These are phyloP conservation scores for Brasenia schreberi DNA, from an alignment of 164 flowering plant species.

Conservation along the genomic window DNA sequence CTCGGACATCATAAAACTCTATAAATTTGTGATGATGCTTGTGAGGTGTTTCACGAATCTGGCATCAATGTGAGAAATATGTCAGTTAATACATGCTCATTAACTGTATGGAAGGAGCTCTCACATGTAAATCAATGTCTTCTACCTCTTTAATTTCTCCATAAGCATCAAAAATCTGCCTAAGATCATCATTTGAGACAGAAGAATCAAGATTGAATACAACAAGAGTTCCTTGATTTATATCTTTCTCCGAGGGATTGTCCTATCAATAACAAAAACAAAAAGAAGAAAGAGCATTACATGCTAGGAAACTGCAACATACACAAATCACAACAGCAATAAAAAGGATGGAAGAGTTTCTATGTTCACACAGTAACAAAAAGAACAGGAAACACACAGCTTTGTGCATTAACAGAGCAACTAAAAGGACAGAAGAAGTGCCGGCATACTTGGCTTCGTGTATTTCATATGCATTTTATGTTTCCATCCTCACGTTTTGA, in stretches of 20 bases:
- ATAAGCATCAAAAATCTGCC: conserved; percentile 46
- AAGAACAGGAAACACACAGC: too few relatives aligned
- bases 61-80: not conserved
- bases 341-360: not conserved
- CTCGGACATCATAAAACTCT: conserved; percentile 45
- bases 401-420: too few relatives aligned
- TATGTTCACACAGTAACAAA: too few relatives aligned
- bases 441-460: too few relatives aligned
- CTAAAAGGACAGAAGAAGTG: too few relatives aligned
- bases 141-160: conserved; percentile 68
- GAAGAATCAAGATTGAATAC: conserved; percentile 57
- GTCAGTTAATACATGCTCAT: not conserved
- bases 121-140: too few relatives aligned
- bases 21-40: conserved; percentile 29
- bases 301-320: too few relatives aligned
- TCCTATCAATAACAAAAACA: conserved; percentile 22
- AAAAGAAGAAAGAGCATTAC: too few relatives aligned
- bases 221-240: conserved; percentile 47
- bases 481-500: too few relatives aligned
- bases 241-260: conserved; percentile 50
- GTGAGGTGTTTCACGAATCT: conserved; percentile 48
- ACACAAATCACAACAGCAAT: too few relatives aligned
- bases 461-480: too few relatives aligned
- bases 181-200: conserved; percentile 57
- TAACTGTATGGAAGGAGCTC: too few relatives aligned